Base-by-base conservation (phyloP, 2,329 filamentous ascomycete genomes). In the Cladophialophora bantiana region DNA sequence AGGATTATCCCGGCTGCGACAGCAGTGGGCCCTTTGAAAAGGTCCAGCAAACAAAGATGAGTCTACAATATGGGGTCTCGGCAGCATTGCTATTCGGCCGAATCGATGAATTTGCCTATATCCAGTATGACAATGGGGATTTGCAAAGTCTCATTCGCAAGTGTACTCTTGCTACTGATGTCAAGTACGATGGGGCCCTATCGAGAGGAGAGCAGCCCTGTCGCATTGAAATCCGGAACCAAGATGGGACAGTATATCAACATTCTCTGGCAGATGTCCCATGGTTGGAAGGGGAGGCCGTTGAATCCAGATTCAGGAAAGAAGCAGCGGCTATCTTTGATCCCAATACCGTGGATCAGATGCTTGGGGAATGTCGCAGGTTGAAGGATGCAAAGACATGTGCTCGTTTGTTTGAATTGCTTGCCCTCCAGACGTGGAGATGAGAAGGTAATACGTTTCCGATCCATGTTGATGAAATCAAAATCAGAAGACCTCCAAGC, bases 31-130 rank as follows among this genome's bases (percentile, higher is more conserved):
- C 59, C 2, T 67, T 64, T 32, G 38, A 64, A n/a, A 67, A 38
- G 18, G 59, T 59, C 26, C 65, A 67, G 55, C 65, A 67, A 38
- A 67, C 65, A 7, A 67, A 67, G 34, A 67, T 67, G 65, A 67
- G 65, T 40, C 31, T 67, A 2, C 65, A 67, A 31, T 67, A 63
- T 26, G 59, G 38, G 4, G 65, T 67, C 9, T 50, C 52, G 7
- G 53, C 65, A 7, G 59, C 54, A 5, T 36, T 67, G 18, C 35
- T 67, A 40, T 67, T 62, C 59, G 65, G 65, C 26, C 42, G 40
- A 5, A 34, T 62, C 42, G 59, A 62, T 20, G 66, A 68, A 6
- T 34, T 6, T n/a, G 34, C 36, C 6, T 65, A 65, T 38, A 4
- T 13, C 9, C 63, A 61, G 15, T 65, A 26, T 35, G 32, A 32